Percentiles rank a stretch among this genome's conserved stretches.
Evolutionary conservation across 2,329 filamentous ascomycete genomes (phyloP).

Genomic region (Pseudogymnoascus destructans): DNA sequence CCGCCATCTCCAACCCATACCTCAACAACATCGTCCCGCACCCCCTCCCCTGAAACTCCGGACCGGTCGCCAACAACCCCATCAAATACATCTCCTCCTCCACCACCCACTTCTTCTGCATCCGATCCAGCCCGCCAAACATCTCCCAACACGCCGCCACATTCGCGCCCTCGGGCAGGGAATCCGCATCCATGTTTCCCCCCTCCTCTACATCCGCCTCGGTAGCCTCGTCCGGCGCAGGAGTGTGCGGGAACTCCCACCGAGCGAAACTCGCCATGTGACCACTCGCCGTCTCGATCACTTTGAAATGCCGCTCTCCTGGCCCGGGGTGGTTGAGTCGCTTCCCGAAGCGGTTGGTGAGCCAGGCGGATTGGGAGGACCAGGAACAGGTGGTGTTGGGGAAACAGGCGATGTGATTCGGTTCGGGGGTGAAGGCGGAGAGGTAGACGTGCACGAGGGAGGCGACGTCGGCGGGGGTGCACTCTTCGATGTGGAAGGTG

Average conservation of each 20-base stretch:
- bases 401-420: slow-evolving; percentile 1
- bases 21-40: slow-evolving; percentile 26
- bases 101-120: slow-evolving; percentile 24
- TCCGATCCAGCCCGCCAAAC: slow-evolving; percentile 22
- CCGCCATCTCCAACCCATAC: slow-evolving; percentile 28
- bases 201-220: slow-evolving; percentile 4
- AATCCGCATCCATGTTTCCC: slow-evolving; percentile 13
- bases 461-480: slow-evolving; percentile 23
- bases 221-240: slow-evolving; percentile 13
- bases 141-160: slow-evolving; percentile 22
- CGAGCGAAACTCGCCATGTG: slow-evolving; percentile 25
- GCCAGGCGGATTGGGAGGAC: slow-evolving; percentile 23
- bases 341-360: slow-evolving; percentile 20
- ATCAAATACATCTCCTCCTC: slow-evolving; percentile 27
- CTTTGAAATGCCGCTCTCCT: slow-evolving; percentile 26
- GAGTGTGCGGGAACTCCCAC: slow-evolving; percentile 26
- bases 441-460: slow-evolving; percentile 22
- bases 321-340: slow-evolving; percentile 21
- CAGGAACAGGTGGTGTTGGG: slow-evolving; percentile 10
- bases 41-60: slow-evolving; percentile 27
- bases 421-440: slow-evolving; percentile 18
- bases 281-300: slow-evolving; percentile 22
- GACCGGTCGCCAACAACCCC: slow-evolving; percentile 27
- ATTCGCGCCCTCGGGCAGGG: slow-evolving; percentile 25
- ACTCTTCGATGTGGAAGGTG: slow-evolving; percentile 9